Evolutionary conservation across 2,329 filamentous ascomycete species (phyloP), one percentile per base, ranked within the genome.

Genomic region (Trichoderma oligosporum): DNA sequence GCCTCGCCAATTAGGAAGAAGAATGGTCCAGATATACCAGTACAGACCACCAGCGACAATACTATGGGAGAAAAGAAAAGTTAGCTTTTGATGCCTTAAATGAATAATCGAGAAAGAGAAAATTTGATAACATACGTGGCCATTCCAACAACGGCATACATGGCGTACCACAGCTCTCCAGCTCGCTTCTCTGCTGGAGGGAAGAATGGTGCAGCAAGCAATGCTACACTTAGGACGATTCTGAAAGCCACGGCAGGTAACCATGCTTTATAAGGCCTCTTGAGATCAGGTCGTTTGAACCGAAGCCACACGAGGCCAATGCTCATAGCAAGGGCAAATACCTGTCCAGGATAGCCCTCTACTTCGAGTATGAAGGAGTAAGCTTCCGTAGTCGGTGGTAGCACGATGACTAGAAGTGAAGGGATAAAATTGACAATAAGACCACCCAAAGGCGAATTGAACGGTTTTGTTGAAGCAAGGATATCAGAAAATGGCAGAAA

Each of bases 351-450:
- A 62, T 89, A 89, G 0, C 83, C 85, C 64, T 89, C 86, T 0
- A 89, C 82, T 45, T 90, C 85, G 0, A 89, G 73, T 25, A 90
- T 89, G 64, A 91, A 88, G 8, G 82, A 85, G 69, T 89, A 91
- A 0, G 87, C 83, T 45, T 86, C 81, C 3, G 77, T 76, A 0
- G 85, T 83, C 0, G 86, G 85, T 0, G 86, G 85, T 0, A 88
- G 73, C 0, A 77, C 70, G 48, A 90, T 88, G 3, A 89, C 84
- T 1, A 89, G 71, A 1, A 87, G 63, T 0, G 85, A 88, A 0
- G 86, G 86, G 27, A 90, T 75, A 63, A 82, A 89, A 64, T 89
- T 85, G 2, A 89, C 76, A 3, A 89, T 69, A 0, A 91, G 76
- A 0, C 86, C 87, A 0, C 86, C 86, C 1, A 88, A 68, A 0